Conservation (phyloP, 2,329 filamentous ascomycete species). For the Albifimbria verrucaria region DNA sequence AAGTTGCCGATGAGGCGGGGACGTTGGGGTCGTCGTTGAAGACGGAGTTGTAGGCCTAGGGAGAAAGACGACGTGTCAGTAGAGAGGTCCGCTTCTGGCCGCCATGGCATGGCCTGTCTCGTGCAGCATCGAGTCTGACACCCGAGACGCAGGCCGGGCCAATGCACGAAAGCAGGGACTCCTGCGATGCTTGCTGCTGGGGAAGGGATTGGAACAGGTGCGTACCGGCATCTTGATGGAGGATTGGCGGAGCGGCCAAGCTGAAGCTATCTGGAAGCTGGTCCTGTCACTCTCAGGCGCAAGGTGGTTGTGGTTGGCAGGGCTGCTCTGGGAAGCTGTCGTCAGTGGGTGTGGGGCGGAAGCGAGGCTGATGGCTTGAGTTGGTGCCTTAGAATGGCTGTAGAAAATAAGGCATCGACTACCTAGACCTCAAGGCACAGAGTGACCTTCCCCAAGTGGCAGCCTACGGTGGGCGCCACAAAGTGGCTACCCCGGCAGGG, state of each 20-base stretch:
- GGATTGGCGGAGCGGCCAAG: slow-evolving; percentile 15
- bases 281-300: slow-evolving; percentile 5
- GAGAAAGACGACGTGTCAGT: slow-evolving; percentile 6
- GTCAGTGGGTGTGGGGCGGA: slow-evolving; percentile 8
- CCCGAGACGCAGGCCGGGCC: neutral
- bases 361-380: neutral
- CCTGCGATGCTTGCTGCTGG: neutral
- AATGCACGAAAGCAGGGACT: neutral
- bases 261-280: slow-evolving; percentile 14
- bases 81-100: slow-evolving; percentile 16
- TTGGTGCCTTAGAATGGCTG: slow-evolving; percentile 2
- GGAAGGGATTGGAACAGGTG: slow-evolving; percentile 8
- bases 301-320: slow-evolving; percentile 11
- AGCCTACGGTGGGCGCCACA: neutral
- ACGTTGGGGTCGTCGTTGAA: slow-evolving; percentile 78
- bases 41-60: slow-evolving; percentile 93
- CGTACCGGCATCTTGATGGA: slow-evolving; percentile 46
- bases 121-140: no score
- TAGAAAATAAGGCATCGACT: slow-evolving; percentile 2
- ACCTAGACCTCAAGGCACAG: neutral
- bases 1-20: slow-evolving; percentile 76
- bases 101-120: no score
- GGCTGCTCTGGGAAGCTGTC: slow-evolving; percentile 13
- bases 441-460: neutral
- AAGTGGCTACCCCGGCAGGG: neutral